phyloP scores from a whole-genome alignment of 192 early-diverging fungal genomes.

The Diversispora epigaea region DNA sequence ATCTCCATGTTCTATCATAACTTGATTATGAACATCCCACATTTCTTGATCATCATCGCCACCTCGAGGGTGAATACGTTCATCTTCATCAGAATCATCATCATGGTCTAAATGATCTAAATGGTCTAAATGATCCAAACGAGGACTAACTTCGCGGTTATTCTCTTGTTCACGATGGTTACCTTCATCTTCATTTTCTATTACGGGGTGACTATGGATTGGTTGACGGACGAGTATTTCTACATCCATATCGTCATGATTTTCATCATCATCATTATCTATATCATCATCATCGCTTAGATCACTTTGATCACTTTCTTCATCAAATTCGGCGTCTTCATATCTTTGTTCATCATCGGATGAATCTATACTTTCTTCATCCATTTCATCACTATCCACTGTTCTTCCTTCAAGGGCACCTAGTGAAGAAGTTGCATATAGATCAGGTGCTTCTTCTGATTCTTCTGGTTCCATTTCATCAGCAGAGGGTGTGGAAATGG shows the following conservation, averaged over 20 bases:
- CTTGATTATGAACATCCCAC: slow-evolving; percentile 53
- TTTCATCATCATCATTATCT: slow-evolving; percentile 49
- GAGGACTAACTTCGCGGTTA: slow-evolving; percentile 57
- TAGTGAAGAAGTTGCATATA: slow-evolving; percentile 80
- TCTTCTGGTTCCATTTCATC: slow-evolving; percentile 49
- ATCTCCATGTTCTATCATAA: slow-evolving; percentile 46
- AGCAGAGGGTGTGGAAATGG: slow-evolving; percentile 42
- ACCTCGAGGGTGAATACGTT: slow-evolving; percentile 51
- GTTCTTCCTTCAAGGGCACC: slow-evolving; percentile 72
- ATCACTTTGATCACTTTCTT: slow-evolving; percentile 67
- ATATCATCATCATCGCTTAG: slow-evolving; percentile 48
- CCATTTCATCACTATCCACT: slow-evolving; percentile 69
- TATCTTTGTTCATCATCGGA: slow-evolving; percentile 64
- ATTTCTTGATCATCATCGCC: slow-evolving; percentile 60
- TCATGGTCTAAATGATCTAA: slow-evolving; percentile 48
- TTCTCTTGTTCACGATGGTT: slow-evolving; percentile 48
- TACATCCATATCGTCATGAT: slow-evolving; percentile 61
- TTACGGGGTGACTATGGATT: slow-evolving; percentile 43
- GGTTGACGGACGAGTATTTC: slow-evolving; percentile 50
- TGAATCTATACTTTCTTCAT: slow-evolving; percentile 51
- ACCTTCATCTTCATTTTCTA: slow-evolving; percentile 51
- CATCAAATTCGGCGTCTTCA: slow-evolving; percentile 69
- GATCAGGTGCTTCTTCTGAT: slow-evolving; percentile 72
- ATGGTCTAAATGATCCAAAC: slow-evolving; percentile 48
- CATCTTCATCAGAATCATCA: slow-evolving; percentile 47